Evolutionary conservation across 257 asterid genomes (phyloP).

Genomic region (Voacanga thouarsii): DNA sequence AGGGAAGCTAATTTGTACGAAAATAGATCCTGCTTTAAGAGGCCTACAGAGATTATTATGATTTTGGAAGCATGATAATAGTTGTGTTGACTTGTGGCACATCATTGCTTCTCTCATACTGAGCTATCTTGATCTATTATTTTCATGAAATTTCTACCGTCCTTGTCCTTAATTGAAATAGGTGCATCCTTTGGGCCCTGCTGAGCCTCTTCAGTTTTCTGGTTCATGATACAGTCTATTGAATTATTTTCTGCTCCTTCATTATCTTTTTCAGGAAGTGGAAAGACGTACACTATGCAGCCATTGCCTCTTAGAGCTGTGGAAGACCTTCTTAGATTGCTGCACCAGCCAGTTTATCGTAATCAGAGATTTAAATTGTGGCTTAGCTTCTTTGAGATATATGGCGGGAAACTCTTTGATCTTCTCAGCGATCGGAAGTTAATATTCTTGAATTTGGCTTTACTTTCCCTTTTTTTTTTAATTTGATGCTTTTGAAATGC

Average conservation of each 20-base stretch:
- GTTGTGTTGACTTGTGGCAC: not conserved
- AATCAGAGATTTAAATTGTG: conserved; percentile 96
- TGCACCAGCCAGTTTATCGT: conserved; percentile 88
- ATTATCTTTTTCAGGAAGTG: conserved; percentile 63
- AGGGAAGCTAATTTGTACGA: not conserved
- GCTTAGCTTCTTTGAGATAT: conserved; percentile 99
- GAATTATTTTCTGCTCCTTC: conserved; percentile 3
- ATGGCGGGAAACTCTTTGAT: conserved; percentile 96
- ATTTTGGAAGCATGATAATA: not conserved
- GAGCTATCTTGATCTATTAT: not conserved
- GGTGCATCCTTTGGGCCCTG: not conserved
- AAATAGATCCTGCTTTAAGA: not conserved
- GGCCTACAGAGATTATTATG: too few species aligned
- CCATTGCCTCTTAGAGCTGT: conserved; percentile 97
- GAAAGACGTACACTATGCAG: conserved; percentile 97
- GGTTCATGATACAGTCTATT: not conserved
- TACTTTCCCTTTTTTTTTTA: not conserved
- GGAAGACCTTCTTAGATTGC: conserved; percentile 80
- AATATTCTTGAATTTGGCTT: conserved; percentile 15
- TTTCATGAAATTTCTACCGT: not conserved
- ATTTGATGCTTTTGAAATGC: not conserved
- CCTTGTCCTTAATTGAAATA: not conserved
- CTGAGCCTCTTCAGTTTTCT: conserved; percentile 3
- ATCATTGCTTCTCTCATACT: not conserved
- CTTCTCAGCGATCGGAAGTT: conserved; percentile 97